Evolutionary conservation across 176 grass and related monocot species (phyloP).

Genomic region (Pontederia paniculata): DNA sequence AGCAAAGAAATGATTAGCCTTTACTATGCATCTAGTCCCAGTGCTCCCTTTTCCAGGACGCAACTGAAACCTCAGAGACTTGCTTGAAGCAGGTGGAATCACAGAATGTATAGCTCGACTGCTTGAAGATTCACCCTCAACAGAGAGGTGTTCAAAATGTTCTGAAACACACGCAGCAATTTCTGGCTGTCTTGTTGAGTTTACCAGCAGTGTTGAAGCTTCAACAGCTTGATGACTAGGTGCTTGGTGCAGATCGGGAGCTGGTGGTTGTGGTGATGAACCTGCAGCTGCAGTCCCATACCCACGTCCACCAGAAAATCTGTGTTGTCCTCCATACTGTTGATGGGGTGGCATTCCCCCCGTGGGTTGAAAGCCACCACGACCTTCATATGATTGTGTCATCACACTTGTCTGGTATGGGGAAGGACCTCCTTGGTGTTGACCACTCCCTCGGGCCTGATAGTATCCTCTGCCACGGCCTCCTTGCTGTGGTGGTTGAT

Average conservation of each 20-base stretch:
- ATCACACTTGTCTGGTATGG: slow-evolving; percentile 16
- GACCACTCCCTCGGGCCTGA: slow-evolving; percentile 21
- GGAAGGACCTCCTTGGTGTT: slow-evolving; percentile 12
- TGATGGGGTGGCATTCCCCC: slow-evolving; percentile 27
- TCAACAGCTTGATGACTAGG: slow-evolving; percentile 28
- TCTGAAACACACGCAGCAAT: slow-evolving; percentile 12
- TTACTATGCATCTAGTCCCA: slow-evolving; percentile 55
- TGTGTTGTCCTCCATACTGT: slow-evolving; percentile 16
- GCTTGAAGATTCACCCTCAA: slow-evolving; percentile 21
- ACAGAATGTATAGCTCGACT: slow-evolving; percentile 25
- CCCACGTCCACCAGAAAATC: slow-evolving; percentile 20
- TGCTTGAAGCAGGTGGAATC: slow-evolving; percentile 23
- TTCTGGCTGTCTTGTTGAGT: slow-evolving; percentile 19
- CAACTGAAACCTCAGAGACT: slow-evolving; percentile 45
- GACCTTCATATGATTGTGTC: slow-evolving; percentile 14
- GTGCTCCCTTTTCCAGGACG: slow-evolving; percentile 59
- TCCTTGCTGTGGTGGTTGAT: slow-evolving; percentile 18
- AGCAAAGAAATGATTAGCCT: slow-evolving; percentile 86
- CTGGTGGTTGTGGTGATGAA: slow-evolving; percentile 27
- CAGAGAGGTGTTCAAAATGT: slow-evolving; percentile 35
- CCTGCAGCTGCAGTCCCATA: slow-evolving; percentile 12
- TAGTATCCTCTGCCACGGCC: slow-evolving; percentile 20
- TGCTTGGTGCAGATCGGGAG: slow-evolving; percentile 99
- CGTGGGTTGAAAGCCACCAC: slow-evolving; percentile 2
- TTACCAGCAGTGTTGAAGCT: slow-evolving; percentile 9